These are phyloP conservation scores for Penicillium corylophilum DNA, from an alignment of 2,329 filamentous ascomycete species.

Conservation along the genomic window DNA sequence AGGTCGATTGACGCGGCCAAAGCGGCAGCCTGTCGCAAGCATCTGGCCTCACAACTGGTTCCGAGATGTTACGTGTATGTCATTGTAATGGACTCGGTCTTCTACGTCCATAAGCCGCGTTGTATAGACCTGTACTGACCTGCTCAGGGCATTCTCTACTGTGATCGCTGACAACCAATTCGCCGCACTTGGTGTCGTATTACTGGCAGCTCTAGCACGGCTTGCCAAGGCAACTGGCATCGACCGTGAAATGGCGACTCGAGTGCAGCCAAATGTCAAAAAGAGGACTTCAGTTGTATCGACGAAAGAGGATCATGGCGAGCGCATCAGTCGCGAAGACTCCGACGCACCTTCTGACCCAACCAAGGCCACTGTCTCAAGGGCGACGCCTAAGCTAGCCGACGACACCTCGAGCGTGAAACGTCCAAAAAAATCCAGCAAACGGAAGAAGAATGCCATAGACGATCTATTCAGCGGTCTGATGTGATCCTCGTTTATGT, in stretches of 20 bases:
- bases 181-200: slow-evolving; percentile 66
- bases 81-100: background rate
- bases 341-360: background rate
- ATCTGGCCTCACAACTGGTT: slow-evolving; percentile 36
- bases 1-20: slow-evolving; percentile 35
- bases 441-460: slow-evolving; percentile 63
- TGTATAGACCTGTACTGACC: slow-evolving; percentile 5
- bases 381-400: slow-evolving; percentile 4
- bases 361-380: background rate
- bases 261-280: background rate
- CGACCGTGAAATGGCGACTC: slow-evolving; percentile 24
- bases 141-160: slow-evolving; percentile 59
- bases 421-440: slow-evolving; percentile 45
- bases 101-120: background rate
- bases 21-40: slow-evolving; percentile 23
- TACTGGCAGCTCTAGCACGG: slow-evolving; percentile 64
- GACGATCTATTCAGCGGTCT: slow-evolving; percentile 70
- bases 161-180: slow-evolving; percentile 71
- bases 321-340: slow-evolving; percentile 22
- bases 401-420: slow-evolving; percentile 9
- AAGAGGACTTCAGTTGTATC: background rate
- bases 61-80: slow-evolving; percentile 45
- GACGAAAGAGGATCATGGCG: slow-evolving; percentile 25
- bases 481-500: slow-evolving; percentile 35
- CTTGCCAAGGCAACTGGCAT: slow-evolving; percentile 49